Evolutionary conservation across 2,329 filamentous ascomycete species (phyloP).

Genomic region (Aureobasidium lini): DNA sequence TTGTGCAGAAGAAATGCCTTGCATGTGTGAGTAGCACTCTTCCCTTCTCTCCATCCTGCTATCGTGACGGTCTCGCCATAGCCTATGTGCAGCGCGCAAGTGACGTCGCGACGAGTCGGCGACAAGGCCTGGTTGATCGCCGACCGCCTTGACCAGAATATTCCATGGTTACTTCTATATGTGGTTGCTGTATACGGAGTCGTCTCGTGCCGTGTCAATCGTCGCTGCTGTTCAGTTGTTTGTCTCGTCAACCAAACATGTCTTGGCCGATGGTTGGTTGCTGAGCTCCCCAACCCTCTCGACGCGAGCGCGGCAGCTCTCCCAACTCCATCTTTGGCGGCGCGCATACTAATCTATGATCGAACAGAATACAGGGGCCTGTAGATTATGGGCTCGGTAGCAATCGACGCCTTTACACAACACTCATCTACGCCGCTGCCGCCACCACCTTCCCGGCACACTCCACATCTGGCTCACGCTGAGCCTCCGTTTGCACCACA

Average conservation of each 20-base stretch:
- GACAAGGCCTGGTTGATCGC: background rate
- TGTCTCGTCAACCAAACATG: background rate
- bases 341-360: constrained; percentile 1
- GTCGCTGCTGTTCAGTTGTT: background rate
- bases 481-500: background rate
- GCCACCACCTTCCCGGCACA: constrained; percentile 5
- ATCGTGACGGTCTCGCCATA: background rate
- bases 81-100: background rate
- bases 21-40: constrained; percentile 12
- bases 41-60: background rate
- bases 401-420: constrained; percentile 67
- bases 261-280: constrained; percentile 6
- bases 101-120: constrained; percentile 5
- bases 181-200: background rate
- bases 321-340: background rate
- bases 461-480: background rate
- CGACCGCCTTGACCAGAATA: background rate
- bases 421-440: constrained; percentile 31
- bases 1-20: constrained; percentile 1
- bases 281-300: constrained; percentile 10
- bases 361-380: background rate
- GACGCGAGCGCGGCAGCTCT: background rate
- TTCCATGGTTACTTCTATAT: background rate
- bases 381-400: constrained; percentile 52
- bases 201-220: background rate